Conservation (phyloP, 73 alveolate genomes). For the Tetrahymena malaccensis region DNA sequence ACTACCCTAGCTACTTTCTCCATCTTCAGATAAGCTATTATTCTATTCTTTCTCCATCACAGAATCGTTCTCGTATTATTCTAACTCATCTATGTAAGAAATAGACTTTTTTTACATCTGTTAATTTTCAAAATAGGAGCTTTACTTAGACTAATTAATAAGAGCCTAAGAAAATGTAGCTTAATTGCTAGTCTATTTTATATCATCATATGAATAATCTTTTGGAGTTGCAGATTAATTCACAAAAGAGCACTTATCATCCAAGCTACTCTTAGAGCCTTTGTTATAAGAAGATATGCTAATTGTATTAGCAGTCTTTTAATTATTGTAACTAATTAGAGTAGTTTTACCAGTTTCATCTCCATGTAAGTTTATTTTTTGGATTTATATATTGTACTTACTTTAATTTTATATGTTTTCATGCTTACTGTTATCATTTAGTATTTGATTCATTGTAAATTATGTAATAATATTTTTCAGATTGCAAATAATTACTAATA, state of each 20-base stretch:
- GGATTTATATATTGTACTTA: background rate
- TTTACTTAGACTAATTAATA: background rate
- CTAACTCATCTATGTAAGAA: background rate
- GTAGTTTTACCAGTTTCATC: background rate
- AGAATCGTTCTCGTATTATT: background rate
- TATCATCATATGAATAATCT: background rate
- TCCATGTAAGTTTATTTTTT: background rate
- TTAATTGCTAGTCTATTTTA: background rate
- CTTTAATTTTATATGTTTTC: background rate
- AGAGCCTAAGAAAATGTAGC: background rate
- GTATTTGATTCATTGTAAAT: background rate
- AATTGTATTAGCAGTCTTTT: background rate
- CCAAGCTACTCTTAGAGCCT: background rate
- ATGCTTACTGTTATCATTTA: background rate
- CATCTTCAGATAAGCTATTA: background rate
- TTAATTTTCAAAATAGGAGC: background rate
- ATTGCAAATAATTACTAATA: too few species aligned
- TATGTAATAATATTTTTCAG: too few species aligned
- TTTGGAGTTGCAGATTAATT: background rate
- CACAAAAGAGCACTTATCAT: background rate
- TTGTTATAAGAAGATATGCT: background rate
- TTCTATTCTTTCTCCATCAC: background rate
- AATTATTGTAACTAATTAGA: background rate
- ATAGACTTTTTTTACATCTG: background rate
- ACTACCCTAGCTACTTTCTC: background rate